Evolutionary conservation across 176 grass and related monocot species (phyloP), one percentile per base, ranked within the genome.

Genomic region (Luzula sylvatica): DNA sequence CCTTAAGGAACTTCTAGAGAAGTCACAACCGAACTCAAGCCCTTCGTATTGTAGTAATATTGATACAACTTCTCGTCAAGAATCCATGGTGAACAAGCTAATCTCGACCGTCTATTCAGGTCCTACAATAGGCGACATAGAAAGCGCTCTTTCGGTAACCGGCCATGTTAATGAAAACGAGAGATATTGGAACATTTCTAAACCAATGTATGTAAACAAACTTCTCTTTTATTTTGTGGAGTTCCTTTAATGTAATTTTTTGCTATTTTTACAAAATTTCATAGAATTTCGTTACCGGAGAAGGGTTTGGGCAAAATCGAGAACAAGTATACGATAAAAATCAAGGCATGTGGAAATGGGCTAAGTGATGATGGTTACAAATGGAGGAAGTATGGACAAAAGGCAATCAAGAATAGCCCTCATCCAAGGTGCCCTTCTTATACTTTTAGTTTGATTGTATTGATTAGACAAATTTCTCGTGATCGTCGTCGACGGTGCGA

Each of bases 391-490:
- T 90, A 98, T 22, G 85, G 92, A 7, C 92, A 87, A 35, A 98
- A 98, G 76, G 80, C 92, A 20, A 98, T 98, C 52, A 98, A 98
- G 75, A 98, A 98, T 46, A 95, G 90, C 59, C 84, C 90, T 32
- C 85, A 95, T 54, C 90, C 92, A 43, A 98, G 92, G 92, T 94
- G n/a, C n/a, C n/a, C n/a, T 43, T 11, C 3, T 25, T 66, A 52
- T 25, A 20, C 47, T 38, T 53, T 9, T 35, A 35, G n/a, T n/a
- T n/a, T n/a, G n/a, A n/a, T n/a, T n/a, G n/a, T n/a, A n/a, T n/a
- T n/a, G n/a, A n/a, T n/a, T n/a, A n/a, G n/a, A n/a, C n/a, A n/a
- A n/a, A n/a, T n/a, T n/a, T n/a, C n/a, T n/a, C n/a, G n/a, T n/a
- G n/a, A n/a, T n/a, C n/a, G n/a, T n/a, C n/a, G n/a, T n/a, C n/a